phyloP scores from a whole-genome alignment of 2,329 filamentous ascomycete species.

The Hypoxylon sp. region DNA sequence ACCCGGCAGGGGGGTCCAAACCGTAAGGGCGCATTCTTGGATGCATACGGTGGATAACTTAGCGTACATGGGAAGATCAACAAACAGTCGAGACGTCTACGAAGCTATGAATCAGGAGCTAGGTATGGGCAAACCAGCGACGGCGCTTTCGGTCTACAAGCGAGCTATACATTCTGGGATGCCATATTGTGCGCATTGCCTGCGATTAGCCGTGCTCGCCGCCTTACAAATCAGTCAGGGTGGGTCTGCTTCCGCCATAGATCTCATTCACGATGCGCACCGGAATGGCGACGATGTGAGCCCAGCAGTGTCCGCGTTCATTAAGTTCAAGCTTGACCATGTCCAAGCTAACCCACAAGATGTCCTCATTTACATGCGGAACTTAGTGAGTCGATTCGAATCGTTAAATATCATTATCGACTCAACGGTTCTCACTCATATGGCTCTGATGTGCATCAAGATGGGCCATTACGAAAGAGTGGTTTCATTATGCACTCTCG shows the following conservation, averaged over 20 bases:
- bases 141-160: constrained; percentile 59
- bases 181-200: constrained; percentile 58
- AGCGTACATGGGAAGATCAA: constrained; percentile 48
- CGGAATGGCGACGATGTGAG: constrained; percentile 60
- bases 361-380: constrained; percentile 49
- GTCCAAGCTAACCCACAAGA: constrained; percentile 45
- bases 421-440: constrained; percentile 48
- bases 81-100: constrained; percentile 54
- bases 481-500: constrained; percentile 50
- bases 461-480: constrained; percentile 47
- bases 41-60: constrained; percentile 44
- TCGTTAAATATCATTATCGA: constrained; percentile 47
- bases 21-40: constrained; percentile 12
- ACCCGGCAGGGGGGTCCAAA: constrained; percentile 9
- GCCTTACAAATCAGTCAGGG: constrained; percentile 55
- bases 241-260: constrained; percentile 54
- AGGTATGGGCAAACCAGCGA: constrained; percentile 51
- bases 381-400: constrained; percentile 50
- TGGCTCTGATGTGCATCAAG: constrained; percentile 47
- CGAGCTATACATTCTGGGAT: constrained; percentile 55
- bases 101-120: constrained; percentile 61
- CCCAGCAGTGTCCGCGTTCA: constrained; percentile 52
- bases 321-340: constrained; percentile 48
- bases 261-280: constrained; percentile 60
- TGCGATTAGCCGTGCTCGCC: constrained; percentile 65